Conservation (phyloP, 1,284 basidiomycete genomes). For the Leucoagaricus sp. region DNA sequence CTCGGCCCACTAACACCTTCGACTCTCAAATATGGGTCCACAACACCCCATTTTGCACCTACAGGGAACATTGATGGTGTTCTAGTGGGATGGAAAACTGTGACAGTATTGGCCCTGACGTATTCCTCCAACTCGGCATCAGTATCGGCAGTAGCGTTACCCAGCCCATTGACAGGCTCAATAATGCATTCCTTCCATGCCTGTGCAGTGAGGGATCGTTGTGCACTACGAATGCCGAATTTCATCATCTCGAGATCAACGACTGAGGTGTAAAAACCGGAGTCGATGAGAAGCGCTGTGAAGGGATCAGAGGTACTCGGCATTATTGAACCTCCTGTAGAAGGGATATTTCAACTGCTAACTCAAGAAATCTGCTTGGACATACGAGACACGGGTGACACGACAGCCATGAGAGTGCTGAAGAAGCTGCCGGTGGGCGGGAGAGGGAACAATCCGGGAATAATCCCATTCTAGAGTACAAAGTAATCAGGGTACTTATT, state of each 20-base stretch:
- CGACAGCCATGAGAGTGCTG: background rate
- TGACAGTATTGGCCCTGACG: constrained; percentile 6
- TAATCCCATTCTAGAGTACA: background rate
- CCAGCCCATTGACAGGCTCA: constrained; percentile 13
- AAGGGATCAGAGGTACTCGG: constrained; percentile 13
- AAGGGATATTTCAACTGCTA: too few species aligned
- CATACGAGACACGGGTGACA: constrained; percentile 8
- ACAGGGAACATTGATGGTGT: constrained; percentile 16
- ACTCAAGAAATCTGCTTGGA: too few species aligned
- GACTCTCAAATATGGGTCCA: constrained; percentile 44
- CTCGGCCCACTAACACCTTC: constrained; percentile 43
- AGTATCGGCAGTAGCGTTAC: background rate
- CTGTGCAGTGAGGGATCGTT: constrained; percentile 17
- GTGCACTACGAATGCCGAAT: constrained; percentile 14
- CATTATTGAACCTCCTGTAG: constrained; percentile 15
- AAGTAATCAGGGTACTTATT: background rate
- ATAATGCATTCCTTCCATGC: constrained; percentile 22
- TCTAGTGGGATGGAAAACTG: constrained; percentile 15
- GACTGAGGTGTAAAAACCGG: constrained; percentile 4
- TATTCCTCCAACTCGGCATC: constrained; percentile 14
- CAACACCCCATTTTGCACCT: constrained; percentile 35
- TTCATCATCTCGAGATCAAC: constrained; percentile 17
- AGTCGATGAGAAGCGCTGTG: constrained; percentile 17
- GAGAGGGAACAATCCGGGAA: background rate
- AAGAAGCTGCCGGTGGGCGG: background rate